A percentile compares a stretch with the other conserved stretches of the same genome.
Conservation (phyloP, 1,139 yeast genomes). For the Hyphopichia pseudoburtonii region DNA sequence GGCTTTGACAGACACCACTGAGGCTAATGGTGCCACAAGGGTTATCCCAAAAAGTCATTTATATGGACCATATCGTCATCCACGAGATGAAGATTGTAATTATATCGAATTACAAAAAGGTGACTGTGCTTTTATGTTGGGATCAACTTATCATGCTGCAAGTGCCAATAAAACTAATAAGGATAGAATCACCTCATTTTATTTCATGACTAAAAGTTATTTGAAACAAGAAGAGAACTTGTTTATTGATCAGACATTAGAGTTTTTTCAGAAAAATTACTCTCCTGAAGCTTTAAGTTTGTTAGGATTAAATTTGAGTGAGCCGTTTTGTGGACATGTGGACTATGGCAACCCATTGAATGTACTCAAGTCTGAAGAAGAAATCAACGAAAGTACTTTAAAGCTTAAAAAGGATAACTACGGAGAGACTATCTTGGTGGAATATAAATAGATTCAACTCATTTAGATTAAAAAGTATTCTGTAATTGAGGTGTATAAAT, state of each 20-base stretch:
- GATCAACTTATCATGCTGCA: conserved; percentile 24
- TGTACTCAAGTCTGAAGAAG: conserved; percentile 6
- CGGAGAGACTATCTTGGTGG: conserved; percentile 2
- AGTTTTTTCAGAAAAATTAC: conserved; percentile 14
- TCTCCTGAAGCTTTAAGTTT: conserved; percentile 11
- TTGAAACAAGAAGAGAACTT: conserved; percentile 25
- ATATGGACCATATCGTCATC: conserved; percentile 23
- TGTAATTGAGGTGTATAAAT: no score
- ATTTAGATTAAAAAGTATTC: no score
- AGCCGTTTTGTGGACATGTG: conserved; percentile 17
- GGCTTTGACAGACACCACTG: conserved; percentile 19
- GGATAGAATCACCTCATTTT: conserved; percentile 16
- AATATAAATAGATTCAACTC: background rate
- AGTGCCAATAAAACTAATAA: conserved; percentile 25
- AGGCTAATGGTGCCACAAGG: conserved; percentile 23
- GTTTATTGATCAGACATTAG: conserved; percentile 14
- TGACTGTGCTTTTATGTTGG: conserved; percentile 26
- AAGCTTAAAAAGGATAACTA: conserved; percentile 1
- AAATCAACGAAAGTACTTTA: background rate
- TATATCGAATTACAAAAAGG: conserved; percentile 25
- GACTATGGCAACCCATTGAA: conserved; percentile 15
- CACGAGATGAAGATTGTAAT: conserved; percentile 17
- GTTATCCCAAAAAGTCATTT: conserved; percentile 24
- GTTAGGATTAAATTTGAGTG: conserved; percentile 14
- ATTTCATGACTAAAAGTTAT: conserved; percentile 24